Conservation (phyloP, 495 filamentous ascomycete genomes). For the Acidomyces sp. region DNA sequence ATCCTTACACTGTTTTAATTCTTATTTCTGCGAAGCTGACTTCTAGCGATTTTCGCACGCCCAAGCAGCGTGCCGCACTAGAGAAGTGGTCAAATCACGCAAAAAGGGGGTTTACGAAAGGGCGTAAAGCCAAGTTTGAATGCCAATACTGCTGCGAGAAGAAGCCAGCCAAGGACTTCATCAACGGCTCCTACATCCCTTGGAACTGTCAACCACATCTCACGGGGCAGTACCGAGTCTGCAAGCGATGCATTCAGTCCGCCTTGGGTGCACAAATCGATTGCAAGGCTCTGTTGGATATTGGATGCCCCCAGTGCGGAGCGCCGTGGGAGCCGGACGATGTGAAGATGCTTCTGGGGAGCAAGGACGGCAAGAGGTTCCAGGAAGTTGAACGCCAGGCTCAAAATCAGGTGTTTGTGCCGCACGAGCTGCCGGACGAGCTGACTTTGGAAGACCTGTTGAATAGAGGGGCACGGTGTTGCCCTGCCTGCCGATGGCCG, state of each 20-base stretch:
- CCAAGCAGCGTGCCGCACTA: background rate
- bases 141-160: conserved; percentile 7
- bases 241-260: background rate
- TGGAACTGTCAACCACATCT: conserved; percentile 5
- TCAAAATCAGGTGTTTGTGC: background rate
- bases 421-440: background rate
- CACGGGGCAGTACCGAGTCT: background rate
- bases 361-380: conserved; percentile 1
- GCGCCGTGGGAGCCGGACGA: conserved; percentile 1
- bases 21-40: too few relatives aligned
- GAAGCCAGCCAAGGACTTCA: conserved; percentile 1
- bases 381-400: background rate
- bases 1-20: too few relatives aligned
- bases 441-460: conserved; percentile 2
- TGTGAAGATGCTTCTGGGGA: background rate
- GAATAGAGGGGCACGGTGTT: conserved; percentile 1
- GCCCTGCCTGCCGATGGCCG: background rate
- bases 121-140: background rate
- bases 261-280: conserved; percentile 3
- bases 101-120: background rate
- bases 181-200: background rate
- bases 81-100: background rate
- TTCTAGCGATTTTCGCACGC: too few relatives aligned
- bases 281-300: conserved; percentile 1
- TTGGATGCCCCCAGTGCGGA: conserved; percentile 3